Evolutionary conservation across 2,329 filamentous ascomycete species (phyloP).

Genomic region (Phoma sp.): DNA sequence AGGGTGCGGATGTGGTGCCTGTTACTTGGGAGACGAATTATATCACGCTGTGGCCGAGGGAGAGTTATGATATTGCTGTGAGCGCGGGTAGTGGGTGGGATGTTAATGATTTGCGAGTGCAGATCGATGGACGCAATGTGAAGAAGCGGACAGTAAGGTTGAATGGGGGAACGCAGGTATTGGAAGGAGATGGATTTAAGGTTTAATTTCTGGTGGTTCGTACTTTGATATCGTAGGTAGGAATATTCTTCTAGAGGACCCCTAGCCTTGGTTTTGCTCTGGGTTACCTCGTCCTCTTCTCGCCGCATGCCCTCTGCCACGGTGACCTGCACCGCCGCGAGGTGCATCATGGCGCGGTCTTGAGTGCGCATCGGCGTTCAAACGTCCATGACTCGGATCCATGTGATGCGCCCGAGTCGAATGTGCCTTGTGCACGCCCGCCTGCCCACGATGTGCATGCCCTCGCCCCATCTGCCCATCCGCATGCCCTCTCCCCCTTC

Average conservation of each 20-base stretch:
- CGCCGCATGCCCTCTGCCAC: conserved; percentile 2
- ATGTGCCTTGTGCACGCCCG: too few relatives aligned
- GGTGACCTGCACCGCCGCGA: background rate
- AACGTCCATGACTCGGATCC: background rate
- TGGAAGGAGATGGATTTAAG: conserved; percentile 1
- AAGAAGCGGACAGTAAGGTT: conserved; percentile 10
- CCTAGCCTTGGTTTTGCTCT: conserved; percentile 2
- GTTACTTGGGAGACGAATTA: conserved; percentile 70
- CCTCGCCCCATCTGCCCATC: background rate
- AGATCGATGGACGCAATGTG: conserved; percentile 24
- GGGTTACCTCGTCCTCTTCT: background rate
- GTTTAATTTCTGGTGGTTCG: too few relatives aligned
- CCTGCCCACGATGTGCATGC: background rate
- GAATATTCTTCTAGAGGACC: too few relatives aligned
- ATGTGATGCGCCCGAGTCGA: background rate
- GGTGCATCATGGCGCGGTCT: background rate
- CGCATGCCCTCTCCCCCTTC: background rate
- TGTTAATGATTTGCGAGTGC: conserved; percentile 6
- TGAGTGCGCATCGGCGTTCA: background rate
- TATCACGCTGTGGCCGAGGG: conserved; percentile 65
- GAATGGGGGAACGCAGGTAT: conserved; percentile 13
- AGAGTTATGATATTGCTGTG: conserved; percentile 41
- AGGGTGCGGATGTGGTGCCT: conserved; percentile 58
- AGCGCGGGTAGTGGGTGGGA: background rate
- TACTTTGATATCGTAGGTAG: too few relatives aligned